These are phyloP conservation scores for Fusarium proliferatum DNA, from an alignment of 2,329 filamentous ascomycete species.

Conservation along the genomic window DNA sequence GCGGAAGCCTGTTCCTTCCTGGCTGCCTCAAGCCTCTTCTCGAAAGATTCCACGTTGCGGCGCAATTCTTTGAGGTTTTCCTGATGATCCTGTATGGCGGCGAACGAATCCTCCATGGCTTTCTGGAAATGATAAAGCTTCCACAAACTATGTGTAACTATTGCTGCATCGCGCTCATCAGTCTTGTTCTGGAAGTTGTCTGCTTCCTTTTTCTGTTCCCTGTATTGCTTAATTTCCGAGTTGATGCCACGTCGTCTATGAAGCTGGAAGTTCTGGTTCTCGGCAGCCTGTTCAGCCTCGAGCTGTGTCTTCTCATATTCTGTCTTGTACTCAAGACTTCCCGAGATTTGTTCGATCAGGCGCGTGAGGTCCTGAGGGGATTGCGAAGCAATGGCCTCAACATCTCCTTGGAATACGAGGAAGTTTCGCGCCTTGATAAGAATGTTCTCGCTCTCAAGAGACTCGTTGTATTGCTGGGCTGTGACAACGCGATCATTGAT, in stretches of 20 bases:
- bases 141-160: slow-evolving; percentile 95
- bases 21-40: slow-evolving; percentile 82
- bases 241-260: slow-evolving; percentile 94
- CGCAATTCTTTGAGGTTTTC: slow-evolving; percentile 94
- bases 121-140: slow-evolving; percentile 96
- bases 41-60: slow-evolving; percentile 86
- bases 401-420: slow-evolving; percentile 97
- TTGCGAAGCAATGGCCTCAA: slow-evolving; percentile 95
- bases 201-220: slow-evolving; percentile 95
- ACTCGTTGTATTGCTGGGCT: slow-evolving; percentile 92
- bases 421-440: slow-evolving; percentile 98
- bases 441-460: slow-evolving; percentile 93
- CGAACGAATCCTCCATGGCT: slow-evolving; percentile 90
- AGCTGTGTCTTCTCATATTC: slow-evolving; percentile 93
- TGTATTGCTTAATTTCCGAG: slow-evolving; percentile 96
- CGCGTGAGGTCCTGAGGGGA: slow-evolving; percentile 93
- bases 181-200: slow-evolving; percentile 93
- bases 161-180: slow-evolving; percentile 88
- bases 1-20: slow-evolving; percentile 85
- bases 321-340: slow-evolving; percentile 91
- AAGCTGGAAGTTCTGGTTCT: slow-evolving; percentile 89
- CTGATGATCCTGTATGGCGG: slow-evolving; percentile 91
- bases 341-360: slow-evolving; percentile 96
- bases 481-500: slow-evolving; percentile 94
- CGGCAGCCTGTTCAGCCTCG: slow-evolving; percentile 85